Evolutionary conservation across 129 eudicot genomes (phyloP), one percentile per base, ranked within the genome.

Genomic region (Escallonia herrerae): DNA sequence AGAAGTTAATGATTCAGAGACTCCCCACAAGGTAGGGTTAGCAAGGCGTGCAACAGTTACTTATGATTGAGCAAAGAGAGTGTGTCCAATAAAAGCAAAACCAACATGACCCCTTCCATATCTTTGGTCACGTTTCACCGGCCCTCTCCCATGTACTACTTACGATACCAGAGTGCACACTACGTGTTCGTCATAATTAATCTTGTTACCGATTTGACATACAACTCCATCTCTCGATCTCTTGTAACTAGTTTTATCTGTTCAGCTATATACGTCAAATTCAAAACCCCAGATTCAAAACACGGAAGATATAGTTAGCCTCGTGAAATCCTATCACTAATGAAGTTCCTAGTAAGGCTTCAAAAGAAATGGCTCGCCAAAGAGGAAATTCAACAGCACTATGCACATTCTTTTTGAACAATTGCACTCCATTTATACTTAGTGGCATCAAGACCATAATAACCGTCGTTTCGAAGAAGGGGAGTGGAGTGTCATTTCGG

Each of bases 21-120:
- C 40, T 12, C 55, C 71, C 74, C 71, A 65, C 79, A 65, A 69
- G 75, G 72, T 70, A 49, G 67, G 74, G 48, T 12, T 58, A 38
- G 44, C 37, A 12, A 70, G 68, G 86, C 86, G 71, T 77, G 86
- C 83, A 70, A 57, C 69, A 70, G 58, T 58, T 64, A 33, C 56
- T 47, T 64, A 62, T 80, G 62, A 77, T 81, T 62, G 66, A 49
- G 46, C 56, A 64, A 61, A 56, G 69, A 65, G 39, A 70, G 56
- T 43, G 48, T 77, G 80, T 66, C 71, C 50, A 70, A 66, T 56
- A 66, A 81, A 80, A 64, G 66, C 77, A 11, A 49, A 64, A 81
- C 73, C 46, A 69, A 81, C 68, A 60, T 40, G 8, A 22, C 53
- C 8, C 9, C 61, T 45, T 45, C 7, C 22, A 3, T 10, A 10